These are phyloP conservation scores for Gymnopus androsaceus DNA, from an alignment of 1,284 basidiomycete genomes.

Conservation along the genomic window DNA sequence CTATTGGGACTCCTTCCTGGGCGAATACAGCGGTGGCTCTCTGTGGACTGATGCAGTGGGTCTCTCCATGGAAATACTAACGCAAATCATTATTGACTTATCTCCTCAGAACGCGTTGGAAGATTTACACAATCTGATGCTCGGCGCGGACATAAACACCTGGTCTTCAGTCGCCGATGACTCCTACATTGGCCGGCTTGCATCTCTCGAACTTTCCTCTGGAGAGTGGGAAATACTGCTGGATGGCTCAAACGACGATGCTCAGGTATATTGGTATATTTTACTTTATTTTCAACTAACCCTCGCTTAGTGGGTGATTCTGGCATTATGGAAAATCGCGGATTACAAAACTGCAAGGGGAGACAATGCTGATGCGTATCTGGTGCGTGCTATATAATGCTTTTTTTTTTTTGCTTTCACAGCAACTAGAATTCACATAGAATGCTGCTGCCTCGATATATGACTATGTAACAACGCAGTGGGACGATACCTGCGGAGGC, in stretches of 20 bases:
- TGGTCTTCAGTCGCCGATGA: conserved; percentile 40
- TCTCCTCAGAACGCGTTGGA: conserved; percentile 50
- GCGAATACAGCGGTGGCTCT: conserved; percentile 45
- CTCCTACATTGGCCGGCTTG: conserved; percentile 45
- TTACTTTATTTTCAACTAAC: no score
- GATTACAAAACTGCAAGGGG: conserved; percentile 48
- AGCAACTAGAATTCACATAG: conserved; percentile 20
- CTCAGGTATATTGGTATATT: no score
- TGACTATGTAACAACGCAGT: conserved; percentile 47
- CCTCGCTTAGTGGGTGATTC: conserved; percentile 60
- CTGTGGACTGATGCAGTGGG: conserved; percentile 55
- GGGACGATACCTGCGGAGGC: conserved; percentile 44
- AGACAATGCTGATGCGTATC: conserved; percentile 35
- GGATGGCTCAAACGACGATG: no score
- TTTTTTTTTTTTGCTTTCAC: neutral
- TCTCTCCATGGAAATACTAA: neutral
- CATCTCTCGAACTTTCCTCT: conserved; percentile 34
- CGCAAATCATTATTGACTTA: neutral
- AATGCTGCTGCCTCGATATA: conserved; percentile 48
- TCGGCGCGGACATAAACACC: conserved; percentile 38
- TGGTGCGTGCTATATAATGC: conserved; percentile 33
- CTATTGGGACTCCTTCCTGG: conserved; percentile 39
- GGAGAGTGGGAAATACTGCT: conserved; percentile 52
- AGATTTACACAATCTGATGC: conserved; percentile 57
- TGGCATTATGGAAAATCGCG: conserved; percentile 54